These are phyloP conservation scores for Tirmania nivea DNA, from an alignment of 495 filamentous ascomycete species.

Conservation along the genomic window DNA sequence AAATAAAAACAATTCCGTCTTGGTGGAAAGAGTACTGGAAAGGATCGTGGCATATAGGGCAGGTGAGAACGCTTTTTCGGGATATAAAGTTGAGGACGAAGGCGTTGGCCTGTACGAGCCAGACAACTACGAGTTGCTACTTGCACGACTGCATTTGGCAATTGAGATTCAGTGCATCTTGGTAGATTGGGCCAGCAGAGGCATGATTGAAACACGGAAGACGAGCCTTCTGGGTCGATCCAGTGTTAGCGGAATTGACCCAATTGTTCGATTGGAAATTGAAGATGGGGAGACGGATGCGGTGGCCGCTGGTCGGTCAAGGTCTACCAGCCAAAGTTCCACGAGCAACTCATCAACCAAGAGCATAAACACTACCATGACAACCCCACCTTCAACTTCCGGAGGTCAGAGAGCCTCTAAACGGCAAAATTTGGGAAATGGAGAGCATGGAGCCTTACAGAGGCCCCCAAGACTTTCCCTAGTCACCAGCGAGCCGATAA, in stretches of 20 bases:
- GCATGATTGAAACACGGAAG: not conserved
- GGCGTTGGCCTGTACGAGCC: not conserved
- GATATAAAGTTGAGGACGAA: not conserved
- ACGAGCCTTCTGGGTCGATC: not conserved
- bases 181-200: not conserved
- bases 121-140: not conserved
- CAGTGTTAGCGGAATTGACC: not conserved
- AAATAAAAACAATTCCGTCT: not conserved
- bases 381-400: not conserved
- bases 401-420: not conserved
- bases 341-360: not conserved
- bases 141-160: not conserved
- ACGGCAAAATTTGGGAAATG: not conserved
- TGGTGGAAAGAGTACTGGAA: not conserved
- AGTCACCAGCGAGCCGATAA: not conserved
- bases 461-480: not conserved
- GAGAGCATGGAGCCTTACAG: not conserved
- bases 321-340: not conserved
- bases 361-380: not conserved
- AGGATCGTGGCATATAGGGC: not conserved
- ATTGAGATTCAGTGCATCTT: not conserved
- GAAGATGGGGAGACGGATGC: not conserved
- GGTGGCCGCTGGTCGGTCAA: not conserved
- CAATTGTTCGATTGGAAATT: not conserved
- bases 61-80: not conserved